Evolutionary conservation across 176 grass and related monocot species (phyloP).

Genomic region (Puya raimondii): DNA sequence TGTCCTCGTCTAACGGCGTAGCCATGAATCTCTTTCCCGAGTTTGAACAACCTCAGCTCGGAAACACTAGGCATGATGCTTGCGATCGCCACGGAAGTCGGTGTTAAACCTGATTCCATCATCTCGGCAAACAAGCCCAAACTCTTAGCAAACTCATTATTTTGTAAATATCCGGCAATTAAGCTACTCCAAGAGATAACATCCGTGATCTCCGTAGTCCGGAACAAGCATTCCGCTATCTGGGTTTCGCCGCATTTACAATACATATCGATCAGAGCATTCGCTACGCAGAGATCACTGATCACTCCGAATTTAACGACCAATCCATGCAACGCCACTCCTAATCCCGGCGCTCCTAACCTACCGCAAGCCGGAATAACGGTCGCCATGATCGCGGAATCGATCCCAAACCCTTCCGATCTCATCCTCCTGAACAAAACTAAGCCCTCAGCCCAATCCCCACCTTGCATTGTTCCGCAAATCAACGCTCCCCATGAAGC

Average conservation of each 20-base stretch:
- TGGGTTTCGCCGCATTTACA: slow-evolving; percentile 35
- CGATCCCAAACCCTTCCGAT: slow-evolving; percentile 22
- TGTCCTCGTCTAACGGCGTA: slow-evolving; percentile 40
- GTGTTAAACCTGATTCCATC: slow-evolving; percentile 31
- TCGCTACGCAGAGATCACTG: slow-evolving; percentile 32
- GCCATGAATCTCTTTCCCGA: slow-evolving; percentile 35
- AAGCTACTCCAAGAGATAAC: slow-evolving; percentile 55
- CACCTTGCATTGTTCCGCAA: slow-evolving; percentile 17
- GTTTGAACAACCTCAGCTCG: slow-evolving; percentile 20
- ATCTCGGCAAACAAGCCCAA: slow-evolving; percentile 36
- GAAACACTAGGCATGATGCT: slow-evolving; percentile 47
- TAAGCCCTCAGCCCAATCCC: slow-evolving; percentile 36
- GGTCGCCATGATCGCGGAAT: slow-evolving; percentile 46
- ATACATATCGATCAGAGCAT: slow-evolving; percentile 61
- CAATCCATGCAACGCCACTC: slow-evolving; percentile 38
- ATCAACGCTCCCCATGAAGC: slow-evolving; percentile 43
- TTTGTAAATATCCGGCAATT: slow-evolving; percentile 42
- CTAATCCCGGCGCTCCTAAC: slow-evolving; percentile 18
- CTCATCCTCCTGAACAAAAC: slow-evolving; percentile 26
- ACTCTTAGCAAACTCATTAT: slow-evolving; percentile 17
- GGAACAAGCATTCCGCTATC: slow-evolving; percentile 27
- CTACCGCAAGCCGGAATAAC: slow-evolving; percentile 41
- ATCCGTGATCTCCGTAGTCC: slow-evolving; percentile 30
- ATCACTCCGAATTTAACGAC: slow-evolving; percentile 20
- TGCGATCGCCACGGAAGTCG: slow-evolving; percentile 35